These are phyloP conservation scores for Musa schizocarpa DNA, from an alignment of 176 grass and related monocot genomes.

Conservation along the genomic window DNA sequence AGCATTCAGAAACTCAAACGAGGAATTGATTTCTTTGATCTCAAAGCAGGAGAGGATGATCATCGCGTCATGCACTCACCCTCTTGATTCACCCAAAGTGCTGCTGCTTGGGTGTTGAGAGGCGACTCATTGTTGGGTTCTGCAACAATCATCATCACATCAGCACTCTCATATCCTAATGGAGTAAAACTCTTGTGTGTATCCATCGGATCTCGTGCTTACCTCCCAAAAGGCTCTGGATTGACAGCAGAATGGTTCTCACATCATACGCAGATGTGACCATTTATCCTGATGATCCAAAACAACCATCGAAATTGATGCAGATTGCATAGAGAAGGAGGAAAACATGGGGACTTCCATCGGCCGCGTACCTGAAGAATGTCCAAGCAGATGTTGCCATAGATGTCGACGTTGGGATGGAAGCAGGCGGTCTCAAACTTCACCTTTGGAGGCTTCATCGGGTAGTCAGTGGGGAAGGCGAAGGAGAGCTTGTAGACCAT, in stretches of 20 bases:
- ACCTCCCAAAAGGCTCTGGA: constrained; percentile 93
- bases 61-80: constrained; percentile 20
- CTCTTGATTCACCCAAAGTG: constrained; percentile 81
- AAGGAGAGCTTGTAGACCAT: constrained; percentile 75
- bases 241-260: constrained; percentile 88
- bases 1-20: neutral
- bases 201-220: neutral
- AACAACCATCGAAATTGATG: neutral
- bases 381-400: constrained; percentile 93
- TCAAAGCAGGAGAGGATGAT: neutral
- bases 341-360: neutral
- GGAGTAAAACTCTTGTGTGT: neutral
- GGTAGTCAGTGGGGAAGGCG: constrained; percentile 69
- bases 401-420: constrained; percentile 83
- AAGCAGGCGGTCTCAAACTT: constrained; percentile 85
- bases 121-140: constrained; percentile 96
- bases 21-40: neutral
- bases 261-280: constrained; percentile 96
- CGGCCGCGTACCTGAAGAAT: constrained; percentile 50
- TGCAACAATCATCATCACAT: constrained; percentile 20
- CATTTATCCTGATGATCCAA: constrained; percentile 67
- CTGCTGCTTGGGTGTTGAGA: constrained; percentile 78
- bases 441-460: constrained; percentile 91
- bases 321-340: too few relatives aligned
- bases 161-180: neutral